A percentile compares a stretch with the other conserved stretches of the same genome.
Conservation (phyloP, 805 yeast species). For the Kodamaea fukazawae region DNA sequence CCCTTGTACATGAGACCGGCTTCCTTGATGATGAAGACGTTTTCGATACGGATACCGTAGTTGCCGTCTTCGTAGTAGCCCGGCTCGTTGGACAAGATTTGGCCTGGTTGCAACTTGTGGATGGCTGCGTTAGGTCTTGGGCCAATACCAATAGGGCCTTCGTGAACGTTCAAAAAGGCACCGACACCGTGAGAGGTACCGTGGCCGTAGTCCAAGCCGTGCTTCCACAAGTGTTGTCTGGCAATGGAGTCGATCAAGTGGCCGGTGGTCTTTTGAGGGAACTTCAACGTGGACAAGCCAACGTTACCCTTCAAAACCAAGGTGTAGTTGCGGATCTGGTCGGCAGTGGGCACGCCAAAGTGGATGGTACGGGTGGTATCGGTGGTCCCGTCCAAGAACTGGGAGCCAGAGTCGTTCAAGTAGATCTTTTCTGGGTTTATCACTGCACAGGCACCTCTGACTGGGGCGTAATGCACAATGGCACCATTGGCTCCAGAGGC, state of each 20-base stretch:
- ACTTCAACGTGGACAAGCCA: constrained; percentile 45
- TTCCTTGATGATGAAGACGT: constrained; percentile 48
- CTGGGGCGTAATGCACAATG: constrained; percentile 70
- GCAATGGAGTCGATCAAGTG: constrained; percentile 55
- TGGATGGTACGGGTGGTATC: constrained; percentile 63
- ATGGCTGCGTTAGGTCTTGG: constrained; percentile 49
- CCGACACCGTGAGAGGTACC: constrained; percentile 69
- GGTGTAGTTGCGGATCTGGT: constrained; percentile 51
- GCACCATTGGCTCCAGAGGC: constrained; percentile 78
- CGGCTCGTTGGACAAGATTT: constrained; percentile 59
- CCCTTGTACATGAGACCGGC: constrained; percentile 48
- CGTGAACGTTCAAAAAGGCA: constrained; percentile 59
- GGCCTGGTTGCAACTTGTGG: constrained; percentile 48
- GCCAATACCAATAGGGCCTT: constrained; percentile 63
- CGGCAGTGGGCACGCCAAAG: constrained; percentile 45
- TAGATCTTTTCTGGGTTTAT: constrained; percentile 55
- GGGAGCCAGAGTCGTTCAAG: constrained; percentile 59
- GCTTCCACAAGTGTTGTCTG: constrained; percentile 55
- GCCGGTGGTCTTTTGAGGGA: constrained; percentile 58
- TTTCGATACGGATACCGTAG: constrained; percentile 57
- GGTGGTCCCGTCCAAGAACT: constrained; percentile 62
- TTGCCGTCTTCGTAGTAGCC: constrained; percentile 60
- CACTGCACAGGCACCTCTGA: constrained; percentile 36
- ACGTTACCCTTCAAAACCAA: constrained; percentile 58
- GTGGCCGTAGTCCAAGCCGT: constrained; percentile 58